Evolutionary conservation across 805 yeast genomes (phyloP).

Genomic region (Debaryomyces castellii): DNA sequence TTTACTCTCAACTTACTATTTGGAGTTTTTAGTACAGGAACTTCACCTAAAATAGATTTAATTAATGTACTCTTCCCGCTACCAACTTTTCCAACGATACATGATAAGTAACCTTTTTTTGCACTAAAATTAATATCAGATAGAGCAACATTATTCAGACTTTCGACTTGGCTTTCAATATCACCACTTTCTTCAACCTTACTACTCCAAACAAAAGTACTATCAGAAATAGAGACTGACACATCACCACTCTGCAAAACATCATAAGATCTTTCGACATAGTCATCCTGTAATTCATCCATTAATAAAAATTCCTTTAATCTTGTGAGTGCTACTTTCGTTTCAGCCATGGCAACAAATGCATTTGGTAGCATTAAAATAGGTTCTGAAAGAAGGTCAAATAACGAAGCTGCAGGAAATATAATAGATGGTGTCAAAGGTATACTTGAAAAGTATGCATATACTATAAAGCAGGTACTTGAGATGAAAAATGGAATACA

Average conservation of each 20-base stretch:
- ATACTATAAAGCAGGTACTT: slow-evolving; percentile 30
- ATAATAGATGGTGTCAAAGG: slow-evolving; percentile 36
- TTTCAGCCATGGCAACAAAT: slow-evolving; percentile 27
- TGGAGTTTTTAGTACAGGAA: slow-evolving; percentile 18
- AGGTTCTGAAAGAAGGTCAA: slow-evolving; percentile 36
- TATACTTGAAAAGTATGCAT: slow-evolving; percentile 19
- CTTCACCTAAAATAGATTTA: slow-evolving; percentile 34
- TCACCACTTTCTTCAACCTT: slow-evolving; percentile 11
- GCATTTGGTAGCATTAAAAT: slow-evolving; percentile 32
- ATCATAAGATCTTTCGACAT: slow-evolving; percentile 17
- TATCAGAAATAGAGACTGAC: slow-evolving; percentile 25
- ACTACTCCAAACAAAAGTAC: slow-evolving; percentile 34
- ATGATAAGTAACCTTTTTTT: slow-evolving; percentile 33
- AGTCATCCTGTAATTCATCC: slow-evolving; percentile 32
- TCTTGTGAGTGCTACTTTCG: slow-evolving; percentile 33
- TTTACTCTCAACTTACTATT: slow-evolving; percentile 18
- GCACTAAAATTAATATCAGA: slow-evolving; percentile 31
- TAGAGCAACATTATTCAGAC: slow-evolving; percentile 24
- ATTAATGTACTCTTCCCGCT: slow-evolving; percentile 40
- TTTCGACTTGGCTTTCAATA: slow-evolving; percentile 7
- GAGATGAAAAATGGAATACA: slow-evolving; percentile 38
- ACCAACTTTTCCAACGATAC: slow-evolving; percentile 44
- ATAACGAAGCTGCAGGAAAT: slow-evolving; percentile 41
- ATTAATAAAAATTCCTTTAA: slow-evolving; percentile 28
- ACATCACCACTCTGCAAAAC: slow-evolving; percentile 18